Conservation (phyloP, 495 filamentous ascomycete species). For the Tetracladium marchalianum region DNA sequence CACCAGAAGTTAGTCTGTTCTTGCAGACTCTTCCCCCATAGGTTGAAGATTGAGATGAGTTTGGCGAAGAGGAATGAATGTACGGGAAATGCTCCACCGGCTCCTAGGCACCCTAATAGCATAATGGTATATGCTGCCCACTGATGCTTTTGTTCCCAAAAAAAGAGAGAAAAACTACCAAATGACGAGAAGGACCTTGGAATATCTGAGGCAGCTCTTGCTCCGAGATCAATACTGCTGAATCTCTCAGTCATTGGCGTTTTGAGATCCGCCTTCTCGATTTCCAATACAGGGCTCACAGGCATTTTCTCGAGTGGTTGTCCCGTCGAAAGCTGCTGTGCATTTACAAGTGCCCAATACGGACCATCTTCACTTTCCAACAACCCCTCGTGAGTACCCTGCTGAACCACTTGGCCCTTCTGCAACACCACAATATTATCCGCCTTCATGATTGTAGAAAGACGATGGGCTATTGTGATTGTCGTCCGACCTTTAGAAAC, state of each 20-base stretch:
- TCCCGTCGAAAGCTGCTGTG: slow-evolving; percentile 34
- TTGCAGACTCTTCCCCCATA: slow-evolving; percentile 30
- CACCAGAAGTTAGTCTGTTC: slow-evolving; percentile 48
- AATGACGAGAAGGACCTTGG: neutral
- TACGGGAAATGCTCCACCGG: slow-evolving; percentile 40
- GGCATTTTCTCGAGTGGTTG: neutral
- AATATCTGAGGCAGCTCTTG: slow-evolving; percentile 32
- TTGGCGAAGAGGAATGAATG: slow-evolving; percentile 42
- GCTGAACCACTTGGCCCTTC: slow-evolving; percentile 51
- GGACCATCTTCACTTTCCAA: slow-evolving; percentile 40
- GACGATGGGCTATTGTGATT: slow-evolving; percentile 50
- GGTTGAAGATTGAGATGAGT: slow-evolving; percentile 36
- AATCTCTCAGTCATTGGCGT: no score
- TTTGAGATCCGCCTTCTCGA: neutral
- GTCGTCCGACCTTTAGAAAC: slow-evolving; percentile 45
- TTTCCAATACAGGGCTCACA: neutral
- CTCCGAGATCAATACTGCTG: neutral
- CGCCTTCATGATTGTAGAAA: slow-evolving; percentile 49
- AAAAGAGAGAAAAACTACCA: slow-evolving; percentile 10
- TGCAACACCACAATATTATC: slow-evolving; percentile 56
- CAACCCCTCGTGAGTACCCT: slow-evolving; percentile 58
- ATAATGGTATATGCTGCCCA: slow-evolving; percentile 30
- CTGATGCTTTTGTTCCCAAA: slow-evolving; percentile 12
- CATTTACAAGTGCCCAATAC: slow-evolving; percentile 39
- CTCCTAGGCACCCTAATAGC: slow-evolving; percentile 35